Evolutionary conservation across 768 basidiomycete species (phyloP), one percentile per base, ranked within the genome.

Genomic region (Russula vinacea): DNA sequence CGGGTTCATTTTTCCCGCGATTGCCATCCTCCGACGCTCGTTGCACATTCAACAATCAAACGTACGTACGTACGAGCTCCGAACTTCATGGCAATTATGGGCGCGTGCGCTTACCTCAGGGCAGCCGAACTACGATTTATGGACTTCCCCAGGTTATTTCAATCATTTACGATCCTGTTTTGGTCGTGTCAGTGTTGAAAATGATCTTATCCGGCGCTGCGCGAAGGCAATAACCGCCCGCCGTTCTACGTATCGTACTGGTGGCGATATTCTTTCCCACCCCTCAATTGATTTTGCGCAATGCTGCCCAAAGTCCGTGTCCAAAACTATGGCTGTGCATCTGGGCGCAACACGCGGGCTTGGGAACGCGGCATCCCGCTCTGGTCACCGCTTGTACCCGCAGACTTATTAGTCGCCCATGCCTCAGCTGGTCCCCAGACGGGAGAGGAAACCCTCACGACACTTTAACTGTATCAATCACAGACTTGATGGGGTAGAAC

Each of bases 291-390:
- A 47, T 50, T 32, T 35, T 17, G 8, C 10, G 4, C n/a, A 17
- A 19, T 39, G 19, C 49, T 60, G 35, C 26, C 29, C 42, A 59
- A 59, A 55, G 58, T 55, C 55, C 57, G 62, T 47, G 26, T 26
- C 42, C 37, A n/a, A 35, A 58, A 32, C 2, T 42, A 33, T 51
- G 56, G 24, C 29, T 0, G 19, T 44, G 4, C 22, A 40, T 24
- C 40, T 24, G 47, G 39, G 44, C 40, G 51, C 26, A 45, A 24
- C n/a, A 19, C 0, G 33, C 14, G 42, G 47, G 57, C 42, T 44
- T 37, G 50, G 50, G 24, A 35, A 47, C 32, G 5, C 45, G 11
- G 22, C 22, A n/a, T 47, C 45, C n/a, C 45, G 26, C 35, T 16
- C 33, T 9, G n/a, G 44, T 32, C 7, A 8, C 26, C 57, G 40